A percentile compares a stretch with the other conserved stretches of the same genome.
phyloP scores from a whole-genome alignment of 345 rosid genomes.

The Excoecaria cochinchinensis region DNA sequence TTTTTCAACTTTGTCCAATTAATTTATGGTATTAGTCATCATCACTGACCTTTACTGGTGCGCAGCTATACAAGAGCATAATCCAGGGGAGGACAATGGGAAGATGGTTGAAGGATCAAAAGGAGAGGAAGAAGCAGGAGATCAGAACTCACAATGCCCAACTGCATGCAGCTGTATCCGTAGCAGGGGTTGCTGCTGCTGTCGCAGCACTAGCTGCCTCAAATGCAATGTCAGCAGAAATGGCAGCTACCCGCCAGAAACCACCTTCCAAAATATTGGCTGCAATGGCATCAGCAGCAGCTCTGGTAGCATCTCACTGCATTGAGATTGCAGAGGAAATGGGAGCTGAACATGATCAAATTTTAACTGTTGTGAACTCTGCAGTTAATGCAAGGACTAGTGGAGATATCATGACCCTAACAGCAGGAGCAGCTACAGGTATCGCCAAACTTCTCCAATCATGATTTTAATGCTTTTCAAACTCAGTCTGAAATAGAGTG shows the following conservation, averaged over 20 bases:
- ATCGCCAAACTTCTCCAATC: slow-evolving; percentile 8
- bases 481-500: neutral
- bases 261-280: slow-evolving; percentile 40
- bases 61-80: slow-evolving; percentile 74
- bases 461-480: neutral
- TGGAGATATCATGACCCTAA: slow-evolving; percentile 89
- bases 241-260: slow-evolving; percentile 28
- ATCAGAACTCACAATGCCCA: slow-evolving; percentile 75
- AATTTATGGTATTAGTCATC: neutral
- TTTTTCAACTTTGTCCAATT: slow-evolving; percentile 11
- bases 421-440: slow-evolving; percentile 99
- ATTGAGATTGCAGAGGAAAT: slow-evolving; percentile 89
- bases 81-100: slow-evolving; percentile 75
- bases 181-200: slow-evolving; percentile 90
- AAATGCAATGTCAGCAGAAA: slow-evolving; percentile 42
- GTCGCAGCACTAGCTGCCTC: slow-evolving; percentile 76
- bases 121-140: slow-evolving; percentile 89
- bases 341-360: slow-evolving; percentile 85
- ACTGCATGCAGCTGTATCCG: slow-evolving; percentile 88
- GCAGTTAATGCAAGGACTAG: slow-evolving; percentile 73
- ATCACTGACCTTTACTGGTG: neutral
- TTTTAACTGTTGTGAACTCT: slow-evolving; percentile 62
- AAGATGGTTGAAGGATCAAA: slow-evolving; percentile 86
- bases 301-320: slow-evolving; percentile 88
- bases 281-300: slow-evolving; percentile 86